Percentiles rank a stretch among this genome's conserved stretches.
phyloP scores from a whole-genome alignment of 2,329 filamentous ascomycete species.

The Exophiala xenobiotica region DNA sequence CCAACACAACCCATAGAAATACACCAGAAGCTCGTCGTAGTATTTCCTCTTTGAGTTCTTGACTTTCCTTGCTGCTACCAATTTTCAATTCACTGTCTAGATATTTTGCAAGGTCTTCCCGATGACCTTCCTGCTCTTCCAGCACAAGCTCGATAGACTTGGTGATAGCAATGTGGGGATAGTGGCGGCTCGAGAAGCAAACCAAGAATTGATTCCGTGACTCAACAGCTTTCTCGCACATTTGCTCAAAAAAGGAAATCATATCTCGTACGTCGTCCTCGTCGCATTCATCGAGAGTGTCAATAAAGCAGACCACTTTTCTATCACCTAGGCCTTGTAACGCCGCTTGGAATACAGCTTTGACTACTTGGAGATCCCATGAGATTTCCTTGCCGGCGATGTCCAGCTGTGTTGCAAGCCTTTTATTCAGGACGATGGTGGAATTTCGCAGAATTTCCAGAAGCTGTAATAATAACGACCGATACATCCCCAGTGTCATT shows the following conservation, averaged over 20 bases:
- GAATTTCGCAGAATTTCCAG: no score
- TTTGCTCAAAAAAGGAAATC: conserved; percentile 38
- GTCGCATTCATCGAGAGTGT: conserved; percentile 50
- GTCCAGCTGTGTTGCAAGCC: conserved; percentile 38
- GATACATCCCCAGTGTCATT: conserved; percentile 50
- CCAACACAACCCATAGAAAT: conserved; percentile 50
- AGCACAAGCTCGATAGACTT: conserved; percentile 35
- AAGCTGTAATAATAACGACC: conserved; percentile 51
- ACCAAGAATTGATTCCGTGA: conserved; percentile 31
- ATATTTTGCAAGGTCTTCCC: conserved; percentile 38
- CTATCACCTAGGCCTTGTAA: conserved; percentile 31
- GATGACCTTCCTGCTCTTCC: conserved; percentile 38
- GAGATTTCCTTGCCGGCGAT: conserved; percentile 25
- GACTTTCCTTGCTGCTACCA: conserved; percentile 24
- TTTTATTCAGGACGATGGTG: conserved; percentile 31
- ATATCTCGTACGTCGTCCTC: conserved; percentile 41
- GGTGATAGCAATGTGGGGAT: conserved; percentile 41
- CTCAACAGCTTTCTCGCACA: conserved; percentile 29
- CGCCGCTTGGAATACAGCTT: conserved; percentile 31
- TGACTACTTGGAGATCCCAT: no score
- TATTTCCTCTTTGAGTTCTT: conserved; percentile 36
- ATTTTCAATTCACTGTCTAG: conserved; percentile 34
- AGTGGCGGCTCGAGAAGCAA: conserved; percentile 47
- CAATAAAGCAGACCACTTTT: conserved; percentile 41
- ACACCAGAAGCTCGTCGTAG: conserved; percentile 42